These are phyloP conservation scores for Hypsizygus marmoreus DNA, from an alignment of 768 basidiomycete species.

Conservation along the genomic window DNA sequence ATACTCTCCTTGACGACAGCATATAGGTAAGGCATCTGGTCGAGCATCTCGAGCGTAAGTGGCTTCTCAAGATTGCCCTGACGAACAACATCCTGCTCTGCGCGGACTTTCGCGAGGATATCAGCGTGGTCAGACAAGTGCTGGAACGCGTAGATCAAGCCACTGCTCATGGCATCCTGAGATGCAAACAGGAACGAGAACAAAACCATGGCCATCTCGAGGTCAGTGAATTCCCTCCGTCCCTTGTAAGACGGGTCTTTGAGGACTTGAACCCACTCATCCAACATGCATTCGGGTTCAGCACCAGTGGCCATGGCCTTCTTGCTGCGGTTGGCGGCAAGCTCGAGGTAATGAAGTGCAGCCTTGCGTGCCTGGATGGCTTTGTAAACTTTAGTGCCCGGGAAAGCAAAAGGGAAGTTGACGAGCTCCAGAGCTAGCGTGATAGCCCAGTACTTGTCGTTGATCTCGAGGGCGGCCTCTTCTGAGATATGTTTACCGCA, in stretches of 20 bases:
- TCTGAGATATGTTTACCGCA: conserved; percentile 90
- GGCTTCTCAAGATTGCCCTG: conserved; percentile 74
- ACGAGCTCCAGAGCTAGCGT: conserved; percentile 95
- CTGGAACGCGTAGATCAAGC: conserved; percentile 95
- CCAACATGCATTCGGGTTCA: conserved; percentile 87
- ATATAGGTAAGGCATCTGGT: conserved; percentile 89
- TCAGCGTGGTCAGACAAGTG: conserved; percentile 93
- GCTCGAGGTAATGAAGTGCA: conserved; percentile 76
- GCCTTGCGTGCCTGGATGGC: conserved; percentile 90
- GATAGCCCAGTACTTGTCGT: conserved; percentile 94
- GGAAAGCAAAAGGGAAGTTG: conserved; percentile 95
- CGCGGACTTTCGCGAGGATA: conserved; percentile 82
- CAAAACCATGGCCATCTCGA: conserved; percentile 96
- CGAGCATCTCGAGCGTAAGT: conserved; percentile 85
- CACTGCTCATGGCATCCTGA: conserved; percentile 98
- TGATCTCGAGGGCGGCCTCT: conserved; percentile 76
- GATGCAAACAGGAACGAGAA: conserved; percentile 96
- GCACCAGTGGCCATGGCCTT: conserved; percentile 76
- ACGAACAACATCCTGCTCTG: conserved; percentile 86
- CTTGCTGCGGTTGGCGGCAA: conserved; percentile 82
- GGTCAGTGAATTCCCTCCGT: conserved; percentile 84
- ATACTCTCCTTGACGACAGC: conserved; percentile 95
- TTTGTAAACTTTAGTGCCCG: conserved; percentile 95
- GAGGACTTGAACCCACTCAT: conserved; percentile 85
- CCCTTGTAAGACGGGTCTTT: conserved; percentile 70